Percentiles rank a stretch among this genome's conserved stretches.
phyloP scores from a whole-genome alignment of 164 flowering plant species.

The Tinospora cordifolia region DNA sequence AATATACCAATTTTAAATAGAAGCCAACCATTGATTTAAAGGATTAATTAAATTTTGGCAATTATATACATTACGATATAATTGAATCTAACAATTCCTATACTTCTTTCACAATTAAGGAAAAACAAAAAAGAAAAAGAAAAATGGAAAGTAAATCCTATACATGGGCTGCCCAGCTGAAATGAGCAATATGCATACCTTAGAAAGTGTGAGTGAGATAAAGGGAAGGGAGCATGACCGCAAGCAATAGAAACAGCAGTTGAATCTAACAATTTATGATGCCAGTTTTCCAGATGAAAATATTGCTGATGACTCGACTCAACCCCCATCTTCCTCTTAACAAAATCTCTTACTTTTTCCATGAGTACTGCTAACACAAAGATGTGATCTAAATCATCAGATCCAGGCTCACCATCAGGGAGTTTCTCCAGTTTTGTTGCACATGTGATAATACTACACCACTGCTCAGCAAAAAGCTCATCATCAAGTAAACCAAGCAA shows the following conservation, averaged over 20 bases:
- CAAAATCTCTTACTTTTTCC: constrained; percentile 53
- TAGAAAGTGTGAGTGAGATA: constrained; percentile 41
- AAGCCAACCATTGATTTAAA: too few species aligned
- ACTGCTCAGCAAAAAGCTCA: constrained; percentile 65
- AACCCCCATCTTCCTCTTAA: constrained; percentile 19
- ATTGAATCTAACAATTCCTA: too few species aligned
- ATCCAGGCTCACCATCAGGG: constrained; percentile 19
- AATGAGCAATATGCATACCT: constrained; percentile 40
- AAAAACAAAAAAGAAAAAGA: too few species aligned
- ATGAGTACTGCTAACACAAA: constrained; percentile 52
- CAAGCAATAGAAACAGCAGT: constrained; percentile 44
- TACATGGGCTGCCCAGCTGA: background rate
- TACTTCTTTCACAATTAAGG: too few species aligned
- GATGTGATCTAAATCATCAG: constrained; percentile 26
- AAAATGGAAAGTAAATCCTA: background rate
- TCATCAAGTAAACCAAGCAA: constrained; percentile 72
- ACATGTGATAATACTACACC: constrained; percentile 49
- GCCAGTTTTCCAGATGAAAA: constrained; percentile 40
- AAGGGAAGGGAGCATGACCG: constrained; percentile 31
- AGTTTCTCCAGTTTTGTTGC: constrained; percentile 22
- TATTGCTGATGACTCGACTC: constrained; percentile 16
- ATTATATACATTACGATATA: too few species aligned
- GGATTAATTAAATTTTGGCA: too few species aligned
- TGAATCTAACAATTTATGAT: constrained; percentile 62
- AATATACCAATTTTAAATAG: too few species aligned